Evolutionary conservation across 2,329 filamentous ascomycete species (phyloP), one percentile per base, ranked within the genome.

Genomic region (Orbilia ellipsospora): DNA sequence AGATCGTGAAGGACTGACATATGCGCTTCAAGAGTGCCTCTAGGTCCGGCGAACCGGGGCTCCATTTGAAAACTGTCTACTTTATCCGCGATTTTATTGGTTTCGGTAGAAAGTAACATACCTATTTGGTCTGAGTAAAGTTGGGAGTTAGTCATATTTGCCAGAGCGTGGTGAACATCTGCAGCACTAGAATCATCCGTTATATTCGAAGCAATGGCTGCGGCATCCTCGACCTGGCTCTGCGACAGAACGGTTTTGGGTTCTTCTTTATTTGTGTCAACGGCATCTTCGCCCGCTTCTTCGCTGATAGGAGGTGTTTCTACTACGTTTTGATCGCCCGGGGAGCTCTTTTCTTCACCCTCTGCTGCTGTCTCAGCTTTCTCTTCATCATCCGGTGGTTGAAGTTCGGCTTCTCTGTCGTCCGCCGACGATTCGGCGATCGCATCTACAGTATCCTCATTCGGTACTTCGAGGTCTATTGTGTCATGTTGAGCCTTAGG

Each of bases 51-150:
- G 40, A 68, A 64, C 7, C 42, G 51, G 4, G 66, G 28, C 13
- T 59, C 63, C 64, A 75, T 68, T 5, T 52, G 50, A 6, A 36
- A 62, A 6, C 57, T 18, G 42, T 65, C 40, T 7, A 57, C 16
- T 3, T 15, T 3, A 10, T 68, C 45, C 1, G 45, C 36, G 4
- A 65, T 23, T 20, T 52, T 28, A 16, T 68, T 54, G 13, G 8
- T 42, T 12, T 63, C 20, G 10, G 52, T 12, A 0, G 57, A 52
- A 2, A 67, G 6, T 5, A 50, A 60, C 13, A 65, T 59, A 1
- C 23, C 44, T 5, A 50, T 44, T 51, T 75, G 51, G 8, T 54
- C 52, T 1, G 55, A 10, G 12, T 69, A 69, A n/a, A 26, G 16
- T 23, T 54, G 28, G 7, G 52, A 42, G 5, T 15, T 54, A 2